Base-by-base conservation (phyloP, 2,329 filamentous ascomycete genomes). In the Epichloe amarillans region DNA sequence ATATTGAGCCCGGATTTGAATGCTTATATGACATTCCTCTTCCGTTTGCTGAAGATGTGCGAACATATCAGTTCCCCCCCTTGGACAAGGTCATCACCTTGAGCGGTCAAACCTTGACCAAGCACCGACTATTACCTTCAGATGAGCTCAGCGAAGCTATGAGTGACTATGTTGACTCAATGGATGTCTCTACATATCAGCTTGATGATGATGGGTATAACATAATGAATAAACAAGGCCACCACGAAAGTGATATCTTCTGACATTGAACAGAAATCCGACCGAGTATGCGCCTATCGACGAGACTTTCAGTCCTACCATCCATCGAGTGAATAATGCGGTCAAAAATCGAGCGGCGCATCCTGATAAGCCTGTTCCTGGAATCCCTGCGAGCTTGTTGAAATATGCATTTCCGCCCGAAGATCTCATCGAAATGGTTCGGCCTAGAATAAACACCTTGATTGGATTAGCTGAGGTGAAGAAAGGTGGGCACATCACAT, bases 1-100 rank as follows among this genome's bases (percentile, higher is more conserved):
- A 80, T 19, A 82, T 95, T 53, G 87, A 94, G 54, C 72, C 77
- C 2, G 83, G 87, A 26, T 80, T 87, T 56, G 90, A 96, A 64
- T 91, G 87, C 58, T 74, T 98, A 2, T 82, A 95, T 55, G 93
- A 98, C 62, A 77, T 94, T 1, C 88, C 93, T 37, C 73, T 97
- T 5, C 93, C 93, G 0, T 98, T 96, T 61, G 84, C 88, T 2
- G 93, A 98, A 70, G 93, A 98, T 62, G 75, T 96, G 46, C 80
- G 93, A 37, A 77, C 77, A n/a, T 97, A 96, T 64, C 84, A 83
- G 52, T 98, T 98, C 57, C 89, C 88, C 91, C 88, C 91, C 0
- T 71, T 98, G 11, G 90, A 95, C 63, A 85, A 80, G 54, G 84
- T 97, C 30, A 71, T 95, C 53, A 96, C 90, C 0, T 77, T 94